Evolutionary conservation across 1,139 yeast species (phyloP).

Genomic region (Magnusiomyces fungicola): DNA sequence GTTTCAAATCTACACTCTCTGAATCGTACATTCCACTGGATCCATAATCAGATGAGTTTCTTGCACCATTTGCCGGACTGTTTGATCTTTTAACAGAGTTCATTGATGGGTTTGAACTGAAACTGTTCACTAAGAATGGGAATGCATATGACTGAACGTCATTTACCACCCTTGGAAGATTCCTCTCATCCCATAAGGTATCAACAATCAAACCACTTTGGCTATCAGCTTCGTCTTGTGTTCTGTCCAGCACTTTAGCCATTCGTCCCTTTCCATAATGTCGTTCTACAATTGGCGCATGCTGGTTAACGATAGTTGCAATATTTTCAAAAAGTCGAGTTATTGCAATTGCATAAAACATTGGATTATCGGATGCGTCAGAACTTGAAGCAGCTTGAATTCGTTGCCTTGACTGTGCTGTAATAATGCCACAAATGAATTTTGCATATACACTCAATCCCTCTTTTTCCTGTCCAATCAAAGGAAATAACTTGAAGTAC

Average conservation of each 20-base stretch:
- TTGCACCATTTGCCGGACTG: constrained; percentile 20
- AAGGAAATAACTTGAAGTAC: constrained; percentile 81
- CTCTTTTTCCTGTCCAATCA: constrained; percentile 60
- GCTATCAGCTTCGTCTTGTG: constrained; percentile 83
- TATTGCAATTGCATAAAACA: constrained; percentile 57
- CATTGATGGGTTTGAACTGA: constrained; percentile 18
- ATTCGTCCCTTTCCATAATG: constrained; percentile 67
- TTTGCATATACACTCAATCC: constrained; percentile 79
- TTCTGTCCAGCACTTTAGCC: constrained; percentile 56
- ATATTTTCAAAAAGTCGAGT: constrained; percentile 77
- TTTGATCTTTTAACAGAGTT: constrained; percentile 22
- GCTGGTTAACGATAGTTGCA: constrained; percentile 79
- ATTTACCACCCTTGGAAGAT: constrained; percentile 47
- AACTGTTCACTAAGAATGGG: constrained; percentile 32
- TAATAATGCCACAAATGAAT: constrained; percentile 78
- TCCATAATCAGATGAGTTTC: constrained; percentile 14
- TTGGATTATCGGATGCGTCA: constrained; percentile 23
- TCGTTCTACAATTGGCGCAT: constrained; percentile 64
- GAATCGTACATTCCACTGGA: constrained; percentile 23
- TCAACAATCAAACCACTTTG: constrained; percentile 86
- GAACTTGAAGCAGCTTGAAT: constrained; percentile 33
- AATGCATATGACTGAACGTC: constrained; percentile 56
- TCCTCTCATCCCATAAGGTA: constrained; percentile 70
- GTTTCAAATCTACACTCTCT: constrained; percentile 40
- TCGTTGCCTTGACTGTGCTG: constrained; percentile 64